Evolutionary conservation across 1,284 basidiomycete genomes (phyloP), one percentile per base, ranked within the genome.

Genomic region (Lignosus rhinocerotis): DNA sequence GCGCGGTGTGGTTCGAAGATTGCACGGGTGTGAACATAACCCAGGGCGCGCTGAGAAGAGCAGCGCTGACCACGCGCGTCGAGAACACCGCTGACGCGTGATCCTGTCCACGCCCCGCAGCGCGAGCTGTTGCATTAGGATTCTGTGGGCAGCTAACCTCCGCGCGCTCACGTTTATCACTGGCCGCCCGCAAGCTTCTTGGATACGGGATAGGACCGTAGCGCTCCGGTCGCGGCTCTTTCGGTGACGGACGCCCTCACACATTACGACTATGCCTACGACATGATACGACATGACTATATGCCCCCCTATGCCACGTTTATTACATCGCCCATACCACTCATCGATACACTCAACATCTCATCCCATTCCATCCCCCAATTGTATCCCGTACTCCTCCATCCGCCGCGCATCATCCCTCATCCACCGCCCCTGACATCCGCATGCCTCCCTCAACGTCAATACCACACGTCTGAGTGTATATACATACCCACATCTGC

Each of bases 1-100:
- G 80, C 11, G 77, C 74, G 16, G 81, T 86, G 55, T 82, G 79
- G 77, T 68, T 85, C 60, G 83, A 87, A 70, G 83, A 85, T 67
- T 82, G 77, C 62, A 62, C 65, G 1, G 84, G 85, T 43, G 62
- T 75, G 44, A 75, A 75, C 59, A 65, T 75, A 58, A 74, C 72
- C 33, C 56, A 61, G 48, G 67, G 72, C 31, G 69, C 63, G 33
- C 66, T 75, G 33, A 59, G 68, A 47, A 65, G 72, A 14, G 70
- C 72, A 25, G 53, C 57, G 42, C 55, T 59, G 42, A 32, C 33
- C 6, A 43, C 47, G 43, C 54, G 42, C 8, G 21, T 17, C 7
- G 39, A 30, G 32, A 17, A 17, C 9, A 33, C 25, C 32, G 42
- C 17, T 33, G 39, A 34, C 32, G 33, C 30, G 43, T 33, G 50